phyloP scores from a whole-genome alignment of 225 moss, liverwort and hornwort genomes.

The Straminergon stramineum region DNA sequence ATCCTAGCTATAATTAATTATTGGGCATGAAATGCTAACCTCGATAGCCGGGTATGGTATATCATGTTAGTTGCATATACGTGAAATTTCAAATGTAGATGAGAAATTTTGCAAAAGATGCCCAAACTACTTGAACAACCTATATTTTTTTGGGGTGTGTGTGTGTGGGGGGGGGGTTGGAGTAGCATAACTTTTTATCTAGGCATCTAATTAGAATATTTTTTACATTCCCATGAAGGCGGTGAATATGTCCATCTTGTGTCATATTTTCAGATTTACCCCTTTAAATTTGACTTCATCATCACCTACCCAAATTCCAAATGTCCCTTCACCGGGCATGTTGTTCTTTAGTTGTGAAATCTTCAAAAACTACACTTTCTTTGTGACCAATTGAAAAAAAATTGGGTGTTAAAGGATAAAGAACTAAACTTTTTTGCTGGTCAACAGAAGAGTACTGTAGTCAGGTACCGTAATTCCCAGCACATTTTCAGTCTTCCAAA shows the following conservation, averaged over 20 bases:
- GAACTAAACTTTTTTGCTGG: neutral
- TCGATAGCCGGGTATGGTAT: rapidly evolving
- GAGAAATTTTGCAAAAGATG: neutral
- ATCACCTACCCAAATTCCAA: neutral
- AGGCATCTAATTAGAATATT: rapidly evolving
- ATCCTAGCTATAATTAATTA: too few relatives aligned
- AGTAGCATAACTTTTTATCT: rapidly evolving
- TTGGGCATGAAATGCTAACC: neutral
- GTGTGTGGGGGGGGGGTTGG: rapidly evolving
- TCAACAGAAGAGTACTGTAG: neutral
- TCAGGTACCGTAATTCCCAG: neutral
- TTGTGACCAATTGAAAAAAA: neutral
- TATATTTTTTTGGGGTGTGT: too few relatives aligned
- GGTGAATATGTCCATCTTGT: neutral
- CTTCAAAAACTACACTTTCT: neutral
- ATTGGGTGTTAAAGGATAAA: neutral
- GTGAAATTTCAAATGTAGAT: neutral
- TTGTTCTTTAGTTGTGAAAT: neutral
- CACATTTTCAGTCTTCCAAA: neutral
- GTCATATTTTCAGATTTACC: neutral
- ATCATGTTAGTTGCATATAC: neutral
- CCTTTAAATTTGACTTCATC: neutral
- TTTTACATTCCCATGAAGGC: neutral
- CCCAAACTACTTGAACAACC: neutral
- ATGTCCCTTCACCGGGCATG: neutral